Conservation (phyloP, 176 grass and related monocot species). For the Triticum monococcum region DNA sequence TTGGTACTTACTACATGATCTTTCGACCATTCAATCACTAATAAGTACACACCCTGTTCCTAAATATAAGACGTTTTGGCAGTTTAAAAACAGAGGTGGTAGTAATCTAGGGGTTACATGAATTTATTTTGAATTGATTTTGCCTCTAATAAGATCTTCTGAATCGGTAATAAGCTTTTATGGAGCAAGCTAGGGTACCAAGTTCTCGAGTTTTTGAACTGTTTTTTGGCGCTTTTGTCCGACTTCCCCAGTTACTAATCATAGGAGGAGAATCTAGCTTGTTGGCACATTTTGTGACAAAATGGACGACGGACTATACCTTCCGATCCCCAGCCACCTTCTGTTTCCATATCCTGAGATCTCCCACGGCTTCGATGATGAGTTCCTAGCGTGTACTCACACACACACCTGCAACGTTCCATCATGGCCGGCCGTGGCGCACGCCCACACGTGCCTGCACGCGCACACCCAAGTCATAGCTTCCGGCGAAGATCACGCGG, state of each 20-base stretch:
- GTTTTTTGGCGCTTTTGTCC: conserved; percentile 33
- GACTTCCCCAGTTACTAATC: conserved; percentile 25
- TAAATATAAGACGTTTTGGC: too few species aligned
- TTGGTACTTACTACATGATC: conserved; percentile 51
- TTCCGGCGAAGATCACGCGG: conserved; percentile 21
- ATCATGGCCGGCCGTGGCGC: conserved; percentile 34
- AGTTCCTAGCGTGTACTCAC: conserved; percentile 71
- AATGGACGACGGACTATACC: conserved; percentile 68
- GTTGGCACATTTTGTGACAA: conserved; percentile 33
- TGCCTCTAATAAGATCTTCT: conserved; percentile 5
- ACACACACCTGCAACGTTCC: conserved; percentile 61
- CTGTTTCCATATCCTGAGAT: conserved; percentile 60
- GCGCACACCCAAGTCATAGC: conserved; percentile 58
- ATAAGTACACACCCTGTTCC: neutral
- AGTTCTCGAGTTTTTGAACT: conserved; percentile 34
- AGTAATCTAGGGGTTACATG: conserved; percentile 42
- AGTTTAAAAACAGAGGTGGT: neutral
- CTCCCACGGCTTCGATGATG: conserved; percentile 62
- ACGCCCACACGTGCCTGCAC: conserved; percentile 79
- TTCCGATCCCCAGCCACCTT: conserved; percentile 63
- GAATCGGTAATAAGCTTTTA: conserved; percentile 43
- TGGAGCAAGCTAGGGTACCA: conserved; percentile 16
- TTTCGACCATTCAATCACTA: conserved; percentile 34
- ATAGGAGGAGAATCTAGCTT: conserved; percentile 23
- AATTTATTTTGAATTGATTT: conserved; percentile 20